Base-by-base conservation (phyloP, 2,329 filamentous ascomycete genomes). In the Coleophoma cylindrospora region DNA sequence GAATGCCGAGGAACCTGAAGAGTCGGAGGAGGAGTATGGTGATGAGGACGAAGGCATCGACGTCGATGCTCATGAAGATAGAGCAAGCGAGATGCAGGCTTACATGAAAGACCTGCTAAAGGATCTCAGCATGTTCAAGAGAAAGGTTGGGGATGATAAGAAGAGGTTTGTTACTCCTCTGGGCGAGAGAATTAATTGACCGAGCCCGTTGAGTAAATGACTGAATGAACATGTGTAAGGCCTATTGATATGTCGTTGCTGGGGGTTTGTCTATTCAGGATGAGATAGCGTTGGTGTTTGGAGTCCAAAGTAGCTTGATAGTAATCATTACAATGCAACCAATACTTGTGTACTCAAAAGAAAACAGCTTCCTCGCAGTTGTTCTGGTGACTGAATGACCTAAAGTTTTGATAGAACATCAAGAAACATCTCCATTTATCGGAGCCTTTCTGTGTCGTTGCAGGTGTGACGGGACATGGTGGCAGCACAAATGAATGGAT, bases 141-240 rank as follows among this genome's bases (percentile, higher is more conserved):
- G 83, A 61, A 97, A 96, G 72, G 83, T 97, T 55, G 84, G 81
- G 7, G 90, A 94, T 61, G 94, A 97, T 66, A 81, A 87, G 67
- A 73, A 73, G 50, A 74, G 88, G 37, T 94, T 83, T 52, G 70
- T 75, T 19, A 68, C 64, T 62, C 75, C 77, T n/a, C 57, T 81
- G 46, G 74, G 72, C 3, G 62, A 64, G 45, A 68, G 68, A 54
- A 60, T 72, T 47, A 78, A 61, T 48, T 48, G 22, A 27, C 27
- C 7, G 9, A 27, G 27, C 9, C 27, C 27, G 9, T 27, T 27
- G 27, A 27, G 27, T 27, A 5, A 27, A 27, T 10, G 27, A 10
- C 27, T 27, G 27, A 10, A 7, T 8, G 27, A 27, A 10, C 27
- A 27, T 6, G 19, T 27, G 27, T 27, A 27, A 27, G 27, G 9